Evolutionary conservation across 257 asterid species (phyloP), one percentile per base, ranked within the genome.

Genomic region (Capsicum rhomboideum): DNA sequence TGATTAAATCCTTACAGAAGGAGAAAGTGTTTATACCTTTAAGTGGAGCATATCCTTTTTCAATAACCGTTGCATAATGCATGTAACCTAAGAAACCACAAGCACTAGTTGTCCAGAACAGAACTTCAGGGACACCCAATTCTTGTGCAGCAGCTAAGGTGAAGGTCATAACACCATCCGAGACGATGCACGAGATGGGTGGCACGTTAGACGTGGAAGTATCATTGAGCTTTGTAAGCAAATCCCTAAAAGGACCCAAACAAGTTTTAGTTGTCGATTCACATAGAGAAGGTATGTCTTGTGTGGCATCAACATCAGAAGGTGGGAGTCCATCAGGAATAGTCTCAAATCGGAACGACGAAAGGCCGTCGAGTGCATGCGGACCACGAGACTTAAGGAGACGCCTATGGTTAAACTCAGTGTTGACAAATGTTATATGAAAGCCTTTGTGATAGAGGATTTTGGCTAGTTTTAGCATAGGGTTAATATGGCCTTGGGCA

Each of bases 21-120:
- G 37, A 61, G 16, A 11, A 26, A 11, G 18, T 63, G 6, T 26
- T 26, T 28, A 29, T 72, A 74, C 80, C 80, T 72, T 72, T 44
- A n/a, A 82, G 77, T 23, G 84, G 84, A 56, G 9, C 1, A 6
- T 82, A 82, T 6, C 84, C 84, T 64, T 82, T 82, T 11, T 82
- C 59, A 16, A 82, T 21, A 46, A 82, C 14, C 2, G 69, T 44
- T 18, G 29, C 1, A 11, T 82, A 82, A 21, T 82, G 64, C 78
- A 64, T 82, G 29, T 82, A 82, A 8, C 42, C 84, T 42, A 82
- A 82, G 84, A 82, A 46, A 12, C 84, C 84, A 63, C 84, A 82
- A 63, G 84, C 84, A 63, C 84, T 82, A 7, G 84, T 10, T 1
- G 84, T 82, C 84, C 84, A 82, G 12, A 80, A 37, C 40, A 37